Base-by-base conservation (phyloP, 345 rosid genomes). In the Arabidopsis arenosa region DNA sequence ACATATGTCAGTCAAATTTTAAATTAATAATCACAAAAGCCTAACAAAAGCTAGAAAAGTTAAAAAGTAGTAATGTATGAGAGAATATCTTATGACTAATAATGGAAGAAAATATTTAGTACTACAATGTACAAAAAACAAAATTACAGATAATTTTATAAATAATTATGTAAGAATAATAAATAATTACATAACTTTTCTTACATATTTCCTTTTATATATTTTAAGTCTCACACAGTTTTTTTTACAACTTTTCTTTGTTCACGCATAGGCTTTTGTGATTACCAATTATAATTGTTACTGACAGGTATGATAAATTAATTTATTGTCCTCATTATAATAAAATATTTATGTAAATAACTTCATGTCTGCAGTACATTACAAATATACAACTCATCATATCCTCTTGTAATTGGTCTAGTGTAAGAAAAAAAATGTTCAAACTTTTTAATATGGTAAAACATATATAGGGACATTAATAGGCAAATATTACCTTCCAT, bases 401-500 rank as follows among this genome's bases (percentile, higher is more conserved):
- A 18, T 28, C 32, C 9, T 28, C 32, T 68, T 68, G 32, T 17
- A 17, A 21, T 57, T 57, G 43, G 56, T 56, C 39, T 7, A 33
- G 9, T 15, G 32, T 0, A n/a, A 4, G 33, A 13, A 3, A 47
- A 66, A 37, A 15, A 35, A 33, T 13, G 14, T 62, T 28, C 36
- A 64, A 63, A 8, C 9, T 9, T 33, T n/a, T n/a, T 23, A n/a
- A 23, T 5, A 9, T 23, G 43, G 51, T 47, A 56, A 23, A 37
- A 66, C 32, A 41, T 66, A 58, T 37, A 66, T 37, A 56, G 66
- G 28, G 4, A 68, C 9, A 61, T 60, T 59, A 67, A 51, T 51
- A 9, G 41, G 63, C 23, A 60, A 59, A 68, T 30, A 68, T 75
- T 21, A 51, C 15, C 18, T 61, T 13, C 57, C 43, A 32, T 32